A percentile compares a stretch with the other conserved stretches of the same genome.
These are phyloP conservation scores for Paecilomyces niveus DNA, from an alignment of 2,329 filamentous ascomycete genomes.

Conservation along the genomic window DNA sequence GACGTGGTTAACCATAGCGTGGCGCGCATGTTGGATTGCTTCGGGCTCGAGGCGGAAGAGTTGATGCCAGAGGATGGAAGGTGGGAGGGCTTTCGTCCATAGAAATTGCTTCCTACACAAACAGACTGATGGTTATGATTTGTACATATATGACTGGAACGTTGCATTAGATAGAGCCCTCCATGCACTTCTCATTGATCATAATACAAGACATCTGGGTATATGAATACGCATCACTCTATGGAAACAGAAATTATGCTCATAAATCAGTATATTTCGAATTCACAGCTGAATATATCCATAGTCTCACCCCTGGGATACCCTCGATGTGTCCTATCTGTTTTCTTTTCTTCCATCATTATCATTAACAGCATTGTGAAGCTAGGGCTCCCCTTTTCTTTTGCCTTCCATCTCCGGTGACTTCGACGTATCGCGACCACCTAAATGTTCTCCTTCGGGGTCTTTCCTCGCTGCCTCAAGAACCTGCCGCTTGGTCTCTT, in stretches of 20 bases:
- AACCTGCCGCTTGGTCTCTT: background rate
- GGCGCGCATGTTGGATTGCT: constrained; percentile 11
- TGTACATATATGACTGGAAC: no score
- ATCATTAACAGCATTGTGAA: no score
- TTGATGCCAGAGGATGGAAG: background rate
- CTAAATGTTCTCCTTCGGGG: background rate
- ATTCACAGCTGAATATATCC: background rate
- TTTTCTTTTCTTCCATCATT: no score
- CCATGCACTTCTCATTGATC: background rate
- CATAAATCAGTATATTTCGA: background rate
- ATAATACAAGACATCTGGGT: background rate
- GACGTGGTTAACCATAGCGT: constrained; percentile 12
- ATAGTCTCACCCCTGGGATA: no score
- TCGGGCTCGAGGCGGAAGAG: background rate
- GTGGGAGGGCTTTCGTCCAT: background rate
- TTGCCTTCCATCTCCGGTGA: background rate
- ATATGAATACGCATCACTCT: background rate
- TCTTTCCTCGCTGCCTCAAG: background rate
- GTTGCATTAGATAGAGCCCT: background rate
- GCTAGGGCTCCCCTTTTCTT: background rate
- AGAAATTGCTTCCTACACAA: background rate
- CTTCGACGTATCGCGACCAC: background rate
- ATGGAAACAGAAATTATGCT: background rate
- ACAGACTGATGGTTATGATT: no score
- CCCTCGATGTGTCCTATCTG: no score